Evolutionary conservation across 306 rosid species (phyloP).

Genomic region (Ormosia emarginata): DNA sequence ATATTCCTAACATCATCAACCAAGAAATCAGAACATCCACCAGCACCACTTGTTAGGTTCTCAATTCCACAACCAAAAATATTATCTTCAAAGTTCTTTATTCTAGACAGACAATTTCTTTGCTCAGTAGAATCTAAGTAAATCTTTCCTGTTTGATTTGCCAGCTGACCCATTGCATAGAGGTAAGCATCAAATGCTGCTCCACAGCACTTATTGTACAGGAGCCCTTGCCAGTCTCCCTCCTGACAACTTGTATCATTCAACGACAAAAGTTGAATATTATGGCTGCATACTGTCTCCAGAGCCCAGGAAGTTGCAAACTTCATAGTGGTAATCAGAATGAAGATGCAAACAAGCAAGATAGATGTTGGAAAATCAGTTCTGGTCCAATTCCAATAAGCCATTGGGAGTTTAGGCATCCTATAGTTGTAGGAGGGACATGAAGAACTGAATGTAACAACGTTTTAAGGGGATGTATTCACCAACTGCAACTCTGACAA

Average conservation of each 20-base stretch:
- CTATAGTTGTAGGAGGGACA: background rate
- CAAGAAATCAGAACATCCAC: constrained; percentile 47
- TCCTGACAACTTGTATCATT: constrained; percentile 26
- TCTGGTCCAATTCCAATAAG: background rate
- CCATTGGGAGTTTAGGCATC: background rate
- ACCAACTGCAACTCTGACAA: background rate
- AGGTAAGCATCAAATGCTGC: constrained; percentile 36
- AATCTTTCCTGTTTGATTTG: constrained; percentile 36
- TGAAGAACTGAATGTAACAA: background rate
- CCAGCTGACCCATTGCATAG: constrained; percentile 29
- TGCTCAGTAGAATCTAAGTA: constrained; percentile 37
- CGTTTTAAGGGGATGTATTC: background rate
- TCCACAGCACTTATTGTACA: constrained; percentile 20
- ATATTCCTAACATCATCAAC: constrained; percentile 29
- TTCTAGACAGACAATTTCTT: constrained; percentile 21
- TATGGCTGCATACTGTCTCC: constrained; percentile 29
- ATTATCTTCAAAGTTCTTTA: background rate
- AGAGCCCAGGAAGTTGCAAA: constrained; percentile 23
- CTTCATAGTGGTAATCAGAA: background rate
- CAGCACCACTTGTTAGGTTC: constrained; percentile 38
- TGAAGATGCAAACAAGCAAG: constrained; percentile 14
- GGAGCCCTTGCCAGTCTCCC: constrained; percentile 38
- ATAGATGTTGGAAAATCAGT: background rate
- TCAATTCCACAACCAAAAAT: constrained; percentile 44
- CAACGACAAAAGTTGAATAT: background rate